Evolutionary conservation across 805 yeast species (phyloP).

Genomic region (Metschnikowia noctiluminum): DNA sequence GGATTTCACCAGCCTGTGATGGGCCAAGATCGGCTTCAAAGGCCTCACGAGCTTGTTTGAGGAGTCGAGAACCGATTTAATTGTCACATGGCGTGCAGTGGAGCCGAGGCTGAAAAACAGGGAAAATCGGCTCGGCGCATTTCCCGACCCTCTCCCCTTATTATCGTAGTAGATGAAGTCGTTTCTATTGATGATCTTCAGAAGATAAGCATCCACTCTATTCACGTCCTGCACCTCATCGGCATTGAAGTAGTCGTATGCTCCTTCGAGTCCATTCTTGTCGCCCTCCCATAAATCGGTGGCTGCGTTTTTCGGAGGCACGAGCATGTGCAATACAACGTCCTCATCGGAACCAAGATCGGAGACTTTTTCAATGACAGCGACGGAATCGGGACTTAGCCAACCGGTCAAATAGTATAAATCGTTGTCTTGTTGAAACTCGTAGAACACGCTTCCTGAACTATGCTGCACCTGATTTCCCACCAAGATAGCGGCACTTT

Average conservation of each 20-base stretch:
- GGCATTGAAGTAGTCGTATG: constrained; percentile 79
- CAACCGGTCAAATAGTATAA: constrained; percentile 86
- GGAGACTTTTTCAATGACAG: constrained; percentile 59
- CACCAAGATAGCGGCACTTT: constrained; percentile 68
- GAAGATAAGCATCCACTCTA: constrained; percentile 41
- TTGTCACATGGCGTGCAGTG: constrained; percentile 11
- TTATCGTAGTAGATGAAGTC: constrained; percentile 57
- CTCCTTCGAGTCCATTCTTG: constrained; percentile 84
- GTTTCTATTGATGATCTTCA: constrained; percentile 46
- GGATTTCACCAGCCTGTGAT: constrained; percentile 68
- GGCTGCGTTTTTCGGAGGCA: constrained; percentile 74
- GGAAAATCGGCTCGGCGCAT: constrained; percentile 10
- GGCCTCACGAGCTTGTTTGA: constrained; percentile 41
- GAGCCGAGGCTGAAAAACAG: constrained; percentile 19
- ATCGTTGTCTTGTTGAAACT: constrained; percentile 90
- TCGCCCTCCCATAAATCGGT: constrained; percentile 95
- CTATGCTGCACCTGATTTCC: constrained; percentile 75
- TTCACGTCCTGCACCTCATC: constrained; percentile 62
- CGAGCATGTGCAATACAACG: constrained; percentile 69
- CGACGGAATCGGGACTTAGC: constrained; percentile 82
- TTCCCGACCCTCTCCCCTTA: constrained; percentile 5
- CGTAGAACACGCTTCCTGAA: constrained; percentile 87
- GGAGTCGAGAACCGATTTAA: constrained; percentile 22
- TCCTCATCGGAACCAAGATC: constrained; percentile 46
- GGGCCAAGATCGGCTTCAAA: constrained; percentile 40